Conservation (phyloP, 2,329 filamentous ascomycete genomes). For the Ophiostoma australiae region DNA sequence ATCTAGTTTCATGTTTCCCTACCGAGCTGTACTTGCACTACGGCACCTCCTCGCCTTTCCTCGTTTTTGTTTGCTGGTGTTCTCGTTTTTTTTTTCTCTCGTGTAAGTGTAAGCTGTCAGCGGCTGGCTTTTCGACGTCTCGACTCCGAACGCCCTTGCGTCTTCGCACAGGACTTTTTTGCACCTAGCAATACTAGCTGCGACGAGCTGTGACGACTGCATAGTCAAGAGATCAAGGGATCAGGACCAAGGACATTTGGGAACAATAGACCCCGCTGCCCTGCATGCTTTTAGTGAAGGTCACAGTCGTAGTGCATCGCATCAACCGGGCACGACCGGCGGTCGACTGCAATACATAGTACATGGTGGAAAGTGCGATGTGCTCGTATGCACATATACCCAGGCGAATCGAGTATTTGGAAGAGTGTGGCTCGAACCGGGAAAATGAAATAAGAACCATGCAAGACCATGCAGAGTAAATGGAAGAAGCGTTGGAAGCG, state of each 20-base stretch:
- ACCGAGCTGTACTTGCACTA: background rate
- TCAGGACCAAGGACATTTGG: background rate
- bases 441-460: background rate
- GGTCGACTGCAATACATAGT: background rate
- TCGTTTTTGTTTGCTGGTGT: background rate
- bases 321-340: constrained; percentile 11
- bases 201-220: background rate
- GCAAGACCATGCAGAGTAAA: background rate
- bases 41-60: too few relatives aligned
- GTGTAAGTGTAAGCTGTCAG: background rate
- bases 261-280: constrained; percentile 1
- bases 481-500: constrained; percentile 1
- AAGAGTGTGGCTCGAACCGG: constrained; percentile 4
- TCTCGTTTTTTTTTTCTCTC: background rate
- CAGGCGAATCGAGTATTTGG: background rate
- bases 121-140: background rate
- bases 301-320: background rate
- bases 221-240: background rate
- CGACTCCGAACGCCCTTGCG: background rate
- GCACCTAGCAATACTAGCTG: background rate
- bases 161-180: background rate
- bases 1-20: background rate
- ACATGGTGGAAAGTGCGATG: background rate
- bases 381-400: constrained; percentile 2
- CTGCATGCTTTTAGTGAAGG: background rate